Evolutionary conservation across 495 filamentous ascomycete species (phyloP).

Genomic region (Rusavskia elegans): DNA sequence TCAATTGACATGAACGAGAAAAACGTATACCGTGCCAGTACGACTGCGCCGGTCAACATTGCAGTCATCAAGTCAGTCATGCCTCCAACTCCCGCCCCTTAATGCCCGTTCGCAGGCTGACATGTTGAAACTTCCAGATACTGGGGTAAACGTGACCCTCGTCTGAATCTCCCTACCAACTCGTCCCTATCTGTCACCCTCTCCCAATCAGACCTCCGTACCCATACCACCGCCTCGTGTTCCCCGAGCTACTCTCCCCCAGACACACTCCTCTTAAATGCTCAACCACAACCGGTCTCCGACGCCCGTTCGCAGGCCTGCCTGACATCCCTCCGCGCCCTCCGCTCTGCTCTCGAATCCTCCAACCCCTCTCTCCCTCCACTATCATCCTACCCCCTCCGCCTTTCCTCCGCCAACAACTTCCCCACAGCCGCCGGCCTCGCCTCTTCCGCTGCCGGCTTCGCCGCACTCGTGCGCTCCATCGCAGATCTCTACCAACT

Average conservation of each 20-base stretch:
- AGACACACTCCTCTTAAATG: conserved; percentile 76
- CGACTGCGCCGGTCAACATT: conserved; percentile 96
- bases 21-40: conserved; percentile 72
- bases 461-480: conserved; percentile 83
- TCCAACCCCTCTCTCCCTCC: conserved; percentile 56
- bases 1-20: conserved; percentile 11
- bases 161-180: conserved; percentile 92
- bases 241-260: conserved; percentile 49
- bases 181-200: conserved; percentile 92
- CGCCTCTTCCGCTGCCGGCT: conserved; percentile 82
- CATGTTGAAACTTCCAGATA: conserved; percentile 39
- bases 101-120: conserved; percentile 13
- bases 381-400: conserved; percentile 56
- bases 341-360: conserved; percentile 58
- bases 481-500: conserved; percentile 86
- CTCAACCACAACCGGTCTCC: conserved; percentile 63
- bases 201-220: conserved; percentile 83
- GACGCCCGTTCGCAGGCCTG: conserved; percentile 83
- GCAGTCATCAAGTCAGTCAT: conserved; percentile 81
- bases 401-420: conserved; percentile 87
- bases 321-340: conserved; percentile 65
- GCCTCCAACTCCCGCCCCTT: conserved; percentile 3
- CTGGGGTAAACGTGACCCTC: conserved; percentile 91
- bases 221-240: conserved; percentile 90
- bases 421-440: conserved; percentile 98